A percentile compares a stretch with the other conserved stretches of the same genome.
Conservation (phyloP, 345 rosid species). For the Kandelia obovata region DNA sequence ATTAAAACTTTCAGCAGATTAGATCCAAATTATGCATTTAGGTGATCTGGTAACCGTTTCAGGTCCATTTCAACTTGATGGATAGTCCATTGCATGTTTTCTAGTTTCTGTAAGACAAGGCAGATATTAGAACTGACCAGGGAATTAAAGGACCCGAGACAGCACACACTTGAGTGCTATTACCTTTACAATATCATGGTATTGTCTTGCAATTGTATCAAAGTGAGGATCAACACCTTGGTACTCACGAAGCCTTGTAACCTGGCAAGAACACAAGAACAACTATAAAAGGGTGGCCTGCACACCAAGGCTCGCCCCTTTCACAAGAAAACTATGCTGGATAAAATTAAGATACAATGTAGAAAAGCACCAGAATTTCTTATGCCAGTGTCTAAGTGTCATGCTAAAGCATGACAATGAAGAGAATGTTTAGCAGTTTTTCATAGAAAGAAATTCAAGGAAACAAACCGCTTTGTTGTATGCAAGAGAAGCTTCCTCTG, state of each 20-base stretch:
- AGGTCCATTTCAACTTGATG: constrained; percentile 94
- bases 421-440: not conserved
- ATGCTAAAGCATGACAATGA: not conserved
- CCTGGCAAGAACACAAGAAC: constrained; percentile 37
- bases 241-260: constrained; percentile 91
- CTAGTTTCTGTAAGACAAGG: constrained; percentile 61
- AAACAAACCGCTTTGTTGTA: constrained; percentile 90
- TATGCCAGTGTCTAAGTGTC: not conserved
- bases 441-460: constrained; percentile 9
- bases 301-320: no score
- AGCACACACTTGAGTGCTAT: not conserved
- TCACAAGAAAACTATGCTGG: not conserved
- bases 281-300: not conserved
- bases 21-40: constrained; percentile 26
- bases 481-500: constrained; percentile 90
- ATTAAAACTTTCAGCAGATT: not conserved
- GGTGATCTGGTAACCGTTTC: constrained; percentile 56
- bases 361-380: no score
- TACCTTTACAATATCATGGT: constrained; percentile 93
- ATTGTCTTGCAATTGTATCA: constrained; percentile 85
- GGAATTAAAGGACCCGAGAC: not conserved
- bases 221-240: constrained; percentile 98
- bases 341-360: no score
- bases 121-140: constrained; percentile 15
- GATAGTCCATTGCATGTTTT: constrained; percentile 95